phyloP scores from a whole-genome alignment of 2,329 filamentous ascomycete species.

The Alternaria metachromatica region DNA sequence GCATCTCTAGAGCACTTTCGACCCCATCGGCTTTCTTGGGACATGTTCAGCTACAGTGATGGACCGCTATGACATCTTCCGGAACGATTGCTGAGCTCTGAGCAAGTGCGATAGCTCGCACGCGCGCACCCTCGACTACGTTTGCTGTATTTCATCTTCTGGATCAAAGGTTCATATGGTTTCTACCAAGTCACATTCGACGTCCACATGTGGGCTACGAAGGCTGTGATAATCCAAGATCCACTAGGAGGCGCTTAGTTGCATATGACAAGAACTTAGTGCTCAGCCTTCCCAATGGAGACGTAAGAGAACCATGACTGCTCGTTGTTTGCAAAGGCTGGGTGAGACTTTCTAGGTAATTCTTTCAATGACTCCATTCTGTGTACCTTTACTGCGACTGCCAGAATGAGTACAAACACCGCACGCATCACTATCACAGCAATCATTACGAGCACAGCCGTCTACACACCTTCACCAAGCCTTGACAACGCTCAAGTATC shows the following conservation, averaged over 20 bases:
- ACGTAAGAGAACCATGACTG: neutral
- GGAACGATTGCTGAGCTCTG: neutral
- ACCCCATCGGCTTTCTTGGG: neutral
- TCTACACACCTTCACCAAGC: neutral
- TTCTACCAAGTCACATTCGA: neutral
- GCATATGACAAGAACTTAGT: neutral
- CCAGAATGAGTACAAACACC: neutral
- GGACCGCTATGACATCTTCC: neutral
- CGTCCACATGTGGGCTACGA: neutral
- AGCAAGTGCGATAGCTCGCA: neutral
- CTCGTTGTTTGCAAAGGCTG: neutral
- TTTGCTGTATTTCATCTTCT: neutral
- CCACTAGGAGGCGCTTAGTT: conserved; percentile 4
- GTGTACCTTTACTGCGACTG: neutral
- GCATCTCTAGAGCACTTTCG: neutral
- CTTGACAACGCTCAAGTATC: neutral
- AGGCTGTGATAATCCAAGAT: neutral
- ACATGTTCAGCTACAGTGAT: neutral
- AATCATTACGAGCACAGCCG: neutral
- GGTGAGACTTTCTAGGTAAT: neutral
- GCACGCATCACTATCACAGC: neutral
- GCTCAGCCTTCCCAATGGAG: neutral
- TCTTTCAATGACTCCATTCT: neutral
- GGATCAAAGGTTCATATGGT: neutral
- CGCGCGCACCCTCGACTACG: neutral